Evolutionary conservation across 345 rosid genomes (phyloP).

Genomic region (Gossypium longicalyx): DNA sequence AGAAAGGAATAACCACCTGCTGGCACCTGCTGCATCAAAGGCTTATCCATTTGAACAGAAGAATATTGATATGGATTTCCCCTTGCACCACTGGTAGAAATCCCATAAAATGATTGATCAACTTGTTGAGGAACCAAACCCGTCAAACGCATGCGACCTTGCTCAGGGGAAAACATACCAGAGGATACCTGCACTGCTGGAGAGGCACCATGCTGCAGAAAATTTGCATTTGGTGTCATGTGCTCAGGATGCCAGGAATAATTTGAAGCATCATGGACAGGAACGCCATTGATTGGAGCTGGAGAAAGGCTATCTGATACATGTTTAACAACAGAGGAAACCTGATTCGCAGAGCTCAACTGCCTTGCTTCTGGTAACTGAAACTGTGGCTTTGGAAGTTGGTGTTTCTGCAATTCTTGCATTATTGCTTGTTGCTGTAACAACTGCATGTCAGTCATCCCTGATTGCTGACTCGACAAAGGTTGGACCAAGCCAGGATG

Average conservation of each 20-base stretch:
- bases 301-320: conserved; percentile 37
- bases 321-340: conserved; percentile 42
- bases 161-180: conserved; percentile 50
- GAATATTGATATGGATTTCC: conserved; percentile 39
- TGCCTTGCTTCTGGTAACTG: conserved; percentile 55
- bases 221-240: conserved; percentile 46
- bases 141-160: conserved; percentile 43
- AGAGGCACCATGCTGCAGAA: conserved; percentile 44
- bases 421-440: conserved; percentile 68
- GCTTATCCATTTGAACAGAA: conserved; percentile 47
- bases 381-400: conserved; percentile 48
- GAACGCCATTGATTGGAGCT: conserved; percentile 55
- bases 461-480: conserved; percentile 65
- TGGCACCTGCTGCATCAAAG: conserved; percentile 39
- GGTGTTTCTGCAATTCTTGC: conserved; percentile 75
- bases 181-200: conserved; percentile 57
- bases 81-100: conserved; percentile 48
- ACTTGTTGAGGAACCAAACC: conserved; percentile 53
- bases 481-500: conserved; percentile 56
- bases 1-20: conserved; percentile 41
- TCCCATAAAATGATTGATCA: conserved; percentile 68
- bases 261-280: conserved; percentile 55
- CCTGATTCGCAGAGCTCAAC: conserved; percentile 39
- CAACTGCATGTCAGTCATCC: conserved; percentile 68
- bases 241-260: conserved; percentile 61